These are phyloP conservation scores for Eruca vesicaria DNA, from an alignment of 441 rosid genomes.

Conservation along the genomic window DNA sequence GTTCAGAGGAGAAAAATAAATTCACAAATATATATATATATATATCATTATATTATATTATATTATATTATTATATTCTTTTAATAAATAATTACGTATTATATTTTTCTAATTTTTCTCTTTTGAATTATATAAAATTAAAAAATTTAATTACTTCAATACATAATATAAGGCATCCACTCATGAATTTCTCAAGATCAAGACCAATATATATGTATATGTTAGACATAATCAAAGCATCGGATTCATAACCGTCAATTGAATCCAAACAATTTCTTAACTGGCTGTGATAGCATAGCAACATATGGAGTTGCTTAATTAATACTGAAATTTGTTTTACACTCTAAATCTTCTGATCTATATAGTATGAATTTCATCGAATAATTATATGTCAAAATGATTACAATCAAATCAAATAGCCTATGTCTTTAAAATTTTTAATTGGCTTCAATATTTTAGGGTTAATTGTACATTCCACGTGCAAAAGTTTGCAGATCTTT, in stretches of 20 bases:
- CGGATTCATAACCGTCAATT: background rate
- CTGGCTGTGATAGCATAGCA: background rate
- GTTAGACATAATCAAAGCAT: background rate
- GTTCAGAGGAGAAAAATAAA: no score
- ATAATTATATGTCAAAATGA: constrained; percentile 23
- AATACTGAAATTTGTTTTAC: background rate
- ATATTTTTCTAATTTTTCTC: no score
- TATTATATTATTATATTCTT: no score
- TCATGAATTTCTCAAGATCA: background rate
- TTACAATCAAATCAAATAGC: constrained; percentile 23
- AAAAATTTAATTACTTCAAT: no score
- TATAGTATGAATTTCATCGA: background rate
- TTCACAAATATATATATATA: no score
- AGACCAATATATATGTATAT: constrained; percentile 3
- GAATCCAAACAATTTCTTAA: background rate
- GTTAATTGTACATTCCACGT: constrained; percentile 30
- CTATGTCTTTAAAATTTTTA: constrained; percentile 24
- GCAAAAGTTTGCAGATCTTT: constrained; percentile 33
- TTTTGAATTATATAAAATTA: no score
- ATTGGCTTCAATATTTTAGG: constrained; percentile 26
- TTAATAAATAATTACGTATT: no score
- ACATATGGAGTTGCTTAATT: constrained; percentile 3
- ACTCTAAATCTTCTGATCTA: background rate
- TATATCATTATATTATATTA: no score
- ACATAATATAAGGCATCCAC: no score